Percentiles rank a stretch among this genome's conserved stretches.
phyloP scores from a whole-genome alignment of 768 basidiomycete genomes.

The Wakefieldia striispora region DNA sequence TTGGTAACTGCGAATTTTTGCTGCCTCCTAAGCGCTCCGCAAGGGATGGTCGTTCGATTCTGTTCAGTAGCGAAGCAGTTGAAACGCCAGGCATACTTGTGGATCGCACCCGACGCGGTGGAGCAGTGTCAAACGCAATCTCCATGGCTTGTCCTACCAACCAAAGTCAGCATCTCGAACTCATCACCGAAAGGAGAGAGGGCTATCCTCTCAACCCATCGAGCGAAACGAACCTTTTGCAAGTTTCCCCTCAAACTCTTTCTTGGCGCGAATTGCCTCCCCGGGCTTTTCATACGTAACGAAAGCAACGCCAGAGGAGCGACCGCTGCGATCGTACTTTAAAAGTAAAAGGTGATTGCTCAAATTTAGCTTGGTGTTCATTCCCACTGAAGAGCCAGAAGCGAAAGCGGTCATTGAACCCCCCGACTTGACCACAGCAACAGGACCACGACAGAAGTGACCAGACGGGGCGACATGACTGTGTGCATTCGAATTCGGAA shows the following conservation, averaged over 20 bases:
- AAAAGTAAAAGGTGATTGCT: slow-evolving; percentile 46
- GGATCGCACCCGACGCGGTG: slow-evolving; percentile 46
- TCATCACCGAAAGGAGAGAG: neutral
- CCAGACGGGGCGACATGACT: slow-evolving; percentile 33
- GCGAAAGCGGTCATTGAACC: slow-evolving; percentile 43
- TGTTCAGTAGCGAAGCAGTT: slow-evolving; percentile 64
- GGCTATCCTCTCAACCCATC: neutral
- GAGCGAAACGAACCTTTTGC: slow-evolving; percentile 64
- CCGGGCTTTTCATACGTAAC: slow-evolving; percentile 73
- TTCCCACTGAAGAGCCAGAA: slow-evolving; percentile 34
- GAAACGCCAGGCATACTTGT: slow-evolving; percentile 40
- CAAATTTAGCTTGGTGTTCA: slow-evolving; percentile 56
- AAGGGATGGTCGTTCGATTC: slow-evolving; percentile 74
- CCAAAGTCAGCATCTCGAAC: neutral
- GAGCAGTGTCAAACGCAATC: slow-evolving; percentile 56
- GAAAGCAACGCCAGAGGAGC: slow-evolving; percentile 81
- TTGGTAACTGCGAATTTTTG: slow-evolving; percentile 26
- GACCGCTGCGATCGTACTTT: slow-evolving; percentile 95
- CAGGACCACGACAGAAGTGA: slow-evolving; percentile 33
- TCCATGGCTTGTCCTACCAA: slow-evolving; percentile 77
- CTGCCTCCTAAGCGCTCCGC: slow-evolving; percentile 59
- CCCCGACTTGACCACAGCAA: slow-evolving; percentile 27
- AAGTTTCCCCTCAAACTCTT: slow-evolving; percentile 80
- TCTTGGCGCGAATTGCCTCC: slow-evolving; percentile 82
- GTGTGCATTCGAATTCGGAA: slow-evolving; percentile 41